A percentile compares a stretch with the other conserved stretches of the same genome.
These are phyloP conservation scores for Pythium vanterpoolii DNA, from an alignment of 352 stramenopile genomes.

Conservation along the genomic window DNA sequence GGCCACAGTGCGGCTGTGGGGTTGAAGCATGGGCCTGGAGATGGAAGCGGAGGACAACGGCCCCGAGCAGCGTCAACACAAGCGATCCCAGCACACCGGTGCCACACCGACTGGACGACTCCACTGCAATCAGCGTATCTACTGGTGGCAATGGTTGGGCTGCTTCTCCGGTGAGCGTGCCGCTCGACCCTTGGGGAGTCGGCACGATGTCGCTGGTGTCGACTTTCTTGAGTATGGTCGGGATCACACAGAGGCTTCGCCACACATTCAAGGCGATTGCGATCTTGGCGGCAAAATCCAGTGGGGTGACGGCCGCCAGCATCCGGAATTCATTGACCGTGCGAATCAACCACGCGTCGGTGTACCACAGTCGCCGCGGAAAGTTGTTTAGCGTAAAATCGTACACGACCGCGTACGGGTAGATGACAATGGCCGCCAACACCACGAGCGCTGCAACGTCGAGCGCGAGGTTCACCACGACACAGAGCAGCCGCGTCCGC, in stretches of 20 bases:
- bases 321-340: slow-evolving; percentile 47
- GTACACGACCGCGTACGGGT: background rate
- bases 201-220: background rate
- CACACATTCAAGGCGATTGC: slow-evolving; percentile 19
- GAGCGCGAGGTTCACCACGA: slow-evolving; percentile 13
- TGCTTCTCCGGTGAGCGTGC: background rate
- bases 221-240: slow-evolving; percentile 11
- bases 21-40: background rate
- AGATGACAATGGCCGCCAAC: background rate
- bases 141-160: background rate
- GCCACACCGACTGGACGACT: background rate
- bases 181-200: background rate
- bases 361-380: slow-evolving; percentile 27
- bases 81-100: background rate
- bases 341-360: slow-evolving; percentile 37
- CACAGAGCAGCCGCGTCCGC: slow-evolving; percentile 6
- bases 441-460: slow-evolving; percentile 10
- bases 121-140: background rate
- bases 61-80: slow-evolving; percentile 18
- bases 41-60: slow-evolving; percentile 21
- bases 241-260: slow-evolving; percentile 9
- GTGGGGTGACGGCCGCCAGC: slow-evolving; percentile 20
- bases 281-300: slow-evolving; percentile 23
- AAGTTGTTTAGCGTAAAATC: slow-evolving; percentile 9
- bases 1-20: slow-evolving; percentile 13